phyloP scores from a whole-genome alignment of 495 filamentous ascomycete species.

The Penicillium simplicissimum region DNA sequence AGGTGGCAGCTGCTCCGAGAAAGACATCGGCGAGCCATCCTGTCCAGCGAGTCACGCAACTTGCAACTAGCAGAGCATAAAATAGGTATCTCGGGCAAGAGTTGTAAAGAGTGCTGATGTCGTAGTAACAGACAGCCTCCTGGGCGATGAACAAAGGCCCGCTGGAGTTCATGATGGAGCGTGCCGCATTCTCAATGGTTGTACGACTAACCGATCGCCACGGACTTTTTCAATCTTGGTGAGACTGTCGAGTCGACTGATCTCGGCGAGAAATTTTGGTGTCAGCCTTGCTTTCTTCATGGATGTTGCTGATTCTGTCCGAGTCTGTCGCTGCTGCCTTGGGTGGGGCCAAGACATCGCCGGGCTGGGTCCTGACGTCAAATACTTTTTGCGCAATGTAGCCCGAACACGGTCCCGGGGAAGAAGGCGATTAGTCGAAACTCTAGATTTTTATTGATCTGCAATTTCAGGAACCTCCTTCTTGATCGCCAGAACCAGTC shows the following conservation, averaged over 20 bases:
- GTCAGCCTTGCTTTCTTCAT: background rate
- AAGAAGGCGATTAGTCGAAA: too few relatives aligned
- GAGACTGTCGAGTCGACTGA: too few relatives aligned
- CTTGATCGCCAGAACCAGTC: too few relatives aligned
- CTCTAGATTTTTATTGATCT: too few relatives aligned
- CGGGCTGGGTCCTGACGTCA: slow-evolving; percentile 14
- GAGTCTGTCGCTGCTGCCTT: slow-evolving; percentile 5
- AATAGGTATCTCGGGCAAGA: slow-evolving; percentile 40
- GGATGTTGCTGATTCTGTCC: background rate
- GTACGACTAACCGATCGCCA: background rate
- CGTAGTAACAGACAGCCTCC: slow-evolving; percentile 36
- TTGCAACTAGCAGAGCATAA: slow-evolving; percentile 34
- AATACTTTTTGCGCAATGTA: too few relatives aligned
- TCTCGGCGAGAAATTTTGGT: background rate
- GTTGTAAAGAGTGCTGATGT: slow-evolving; percentile 40
- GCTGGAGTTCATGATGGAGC: slow-evolving; percentile 14
- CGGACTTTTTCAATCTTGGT: background rate
- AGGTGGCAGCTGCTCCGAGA: slow-evolving; percentile 35
- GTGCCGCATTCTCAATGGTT: background rate
- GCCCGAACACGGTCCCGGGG: too few relatives aligned
- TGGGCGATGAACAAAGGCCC: slow-evolving; percentile 37
- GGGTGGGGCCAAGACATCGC: background rate
- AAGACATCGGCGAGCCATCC: slow-evolving; percentile 39
- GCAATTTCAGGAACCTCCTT: too few relatives aligned
- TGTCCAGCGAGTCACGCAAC: slow-evolving; percentile 35